phyloP scores from a whole-genome alignment of 345 rosid genomes.

The Eucalyptus cloeziana region DNA sequence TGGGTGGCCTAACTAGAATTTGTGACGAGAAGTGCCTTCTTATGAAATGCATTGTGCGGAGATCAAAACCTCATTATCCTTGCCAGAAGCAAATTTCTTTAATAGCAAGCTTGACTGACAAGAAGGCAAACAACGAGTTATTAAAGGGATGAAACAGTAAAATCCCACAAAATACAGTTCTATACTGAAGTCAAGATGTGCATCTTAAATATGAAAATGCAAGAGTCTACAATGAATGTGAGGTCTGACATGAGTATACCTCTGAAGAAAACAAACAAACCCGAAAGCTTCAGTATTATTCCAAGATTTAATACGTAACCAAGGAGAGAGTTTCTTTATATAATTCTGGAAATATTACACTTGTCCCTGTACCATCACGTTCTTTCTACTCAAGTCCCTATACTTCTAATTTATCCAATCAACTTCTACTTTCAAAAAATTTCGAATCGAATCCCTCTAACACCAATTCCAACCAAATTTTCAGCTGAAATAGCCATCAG shows the following conservation, averaged over 20 bases:
- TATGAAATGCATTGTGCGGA: neutral
- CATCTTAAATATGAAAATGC: neutral
- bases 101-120: neutral
- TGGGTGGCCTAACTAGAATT: neutral
- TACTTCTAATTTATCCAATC: neutral
- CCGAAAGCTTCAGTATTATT: neutral
- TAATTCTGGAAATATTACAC: neutral
- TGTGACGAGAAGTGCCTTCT: neutral
- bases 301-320: neutral
- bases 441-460: neutral
- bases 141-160: neutral
- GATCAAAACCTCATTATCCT: neutral
- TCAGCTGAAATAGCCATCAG: neutral
- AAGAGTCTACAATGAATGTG: neutral
- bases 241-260: neutral
- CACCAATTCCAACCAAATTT: neutral
- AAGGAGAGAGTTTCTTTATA: neutral
- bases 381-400: neutral
- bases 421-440: neutral
- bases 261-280: neutral
- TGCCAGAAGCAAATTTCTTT: neutral
- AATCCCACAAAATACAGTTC: neutral
- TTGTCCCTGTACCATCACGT: neutral
- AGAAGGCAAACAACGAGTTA: neutral
- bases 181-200: neutral